These are phyloP conservation scores for Acacia acuminata DNA, from an alignment of 306 rosid species.

Conservation along the genomic window DNA sequence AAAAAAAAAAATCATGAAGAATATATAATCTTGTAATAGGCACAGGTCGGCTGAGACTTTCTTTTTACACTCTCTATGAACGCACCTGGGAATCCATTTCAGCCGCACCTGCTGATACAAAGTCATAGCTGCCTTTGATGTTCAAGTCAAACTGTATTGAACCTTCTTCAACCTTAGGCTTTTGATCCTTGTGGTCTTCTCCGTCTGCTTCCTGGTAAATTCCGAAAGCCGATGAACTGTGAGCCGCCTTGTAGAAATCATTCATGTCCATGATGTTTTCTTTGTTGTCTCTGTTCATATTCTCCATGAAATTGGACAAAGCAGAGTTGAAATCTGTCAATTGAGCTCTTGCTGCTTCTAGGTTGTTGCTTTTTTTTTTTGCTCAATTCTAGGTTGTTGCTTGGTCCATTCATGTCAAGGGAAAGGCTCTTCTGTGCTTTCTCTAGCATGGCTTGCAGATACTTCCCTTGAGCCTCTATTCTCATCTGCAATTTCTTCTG, in stretches of 20 bases:
- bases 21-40: not conserved
- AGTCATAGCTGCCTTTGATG: slow-evolving; percentile 63
- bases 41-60: slow-evolving; percentile 12
- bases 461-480: slow-evolving; percentile 92
- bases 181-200: slow-evolving; percentile 45
- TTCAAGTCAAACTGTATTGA: slow-evolving; percentile 74
- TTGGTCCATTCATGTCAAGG: slow-evolving; percentile 47
- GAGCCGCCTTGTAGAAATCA: slow-evolving; percentile 30
- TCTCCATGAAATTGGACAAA: slow-evolving; percentile 71
- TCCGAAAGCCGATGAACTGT: not conserved
- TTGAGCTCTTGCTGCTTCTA: slow-evolving; percentile 65
- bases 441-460: slow-evolving; percentile 77
- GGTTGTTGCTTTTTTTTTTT: too few relatives aligned
- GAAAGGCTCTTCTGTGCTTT: slow-evolving; percentile 76
- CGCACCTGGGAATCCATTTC: slow-evolving; percentile 58
- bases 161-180: slow-evolving; percentile 43
- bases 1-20: not conserved
- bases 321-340: slow-evolving; percentile 68
- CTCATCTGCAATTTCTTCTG: slow-evolving; percentile 77
- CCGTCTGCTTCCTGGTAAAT: slow-evolving; percentile 38
- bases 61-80: slow-evolving; percentile 47
- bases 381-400: too few relatives aligned
- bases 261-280: slow-evolving; percentile 39
- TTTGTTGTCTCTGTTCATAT: slow-evolving; percentile 58
- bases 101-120: slow-evolving; percentile 53